These are phyloP conservation scores for Candida tropicalis DNA, from an alignment of 1,139 yeast species.

Conservation along the genomic window DNA sequence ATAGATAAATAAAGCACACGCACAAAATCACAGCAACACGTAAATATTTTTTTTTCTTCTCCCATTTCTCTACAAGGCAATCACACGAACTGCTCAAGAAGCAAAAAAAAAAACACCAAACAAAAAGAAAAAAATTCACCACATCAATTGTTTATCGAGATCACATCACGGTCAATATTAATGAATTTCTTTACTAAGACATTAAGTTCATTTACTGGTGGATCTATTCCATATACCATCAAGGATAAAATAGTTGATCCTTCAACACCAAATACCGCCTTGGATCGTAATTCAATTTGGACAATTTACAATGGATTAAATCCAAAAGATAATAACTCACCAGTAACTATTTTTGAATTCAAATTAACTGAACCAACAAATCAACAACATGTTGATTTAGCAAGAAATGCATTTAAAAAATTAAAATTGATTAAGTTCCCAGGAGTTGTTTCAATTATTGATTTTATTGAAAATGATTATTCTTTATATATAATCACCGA, in stretches of 20 bases:
- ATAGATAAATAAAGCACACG: too few species aligned
- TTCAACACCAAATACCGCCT: slow-evolving; percentile 10
- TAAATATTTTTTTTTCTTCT: too few species aligned
- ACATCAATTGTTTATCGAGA: too few species aligned
- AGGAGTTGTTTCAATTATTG: slow-evolving; percentile 69
- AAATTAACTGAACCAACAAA: slow-evolving; percentile 47
- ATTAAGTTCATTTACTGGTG: slow-evolving; percentile 54
- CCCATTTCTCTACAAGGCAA: too few species aligned
- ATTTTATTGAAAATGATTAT: slow-evolving; percentile 67
- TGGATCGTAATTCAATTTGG: slow-evolving; percentile 44
- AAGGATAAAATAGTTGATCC: slow-evolving; percentile 44
- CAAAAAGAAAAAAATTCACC: too few species aligned
- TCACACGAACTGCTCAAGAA: too few species aligned
- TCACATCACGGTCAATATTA: too few species aligned
- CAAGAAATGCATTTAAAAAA: slow-evolving; percentile 65
- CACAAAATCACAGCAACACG: background rate
- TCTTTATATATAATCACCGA: slow-evolving; percentile 77
- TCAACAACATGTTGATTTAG: slow-evolving; percentile 37
- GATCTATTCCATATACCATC: slow-evolving; percentile 58
- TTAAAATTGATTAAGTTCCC: slow-evolving; percentile 76
- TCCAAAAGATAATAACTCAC: slow-evolving; percentile 38
- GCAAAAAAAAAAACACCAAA: too few species aligned
- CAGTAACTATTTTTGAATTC: slow-evolving; percentile 65
- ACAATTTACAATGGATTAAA: slow-evolving; percentile 49
- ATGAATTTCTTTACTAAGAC: slow-evolving; percentile 68